Base-by-base conservation (phyloP, 164 flowering plant genomes). In the Aristolochia fimbriata region DNA sequence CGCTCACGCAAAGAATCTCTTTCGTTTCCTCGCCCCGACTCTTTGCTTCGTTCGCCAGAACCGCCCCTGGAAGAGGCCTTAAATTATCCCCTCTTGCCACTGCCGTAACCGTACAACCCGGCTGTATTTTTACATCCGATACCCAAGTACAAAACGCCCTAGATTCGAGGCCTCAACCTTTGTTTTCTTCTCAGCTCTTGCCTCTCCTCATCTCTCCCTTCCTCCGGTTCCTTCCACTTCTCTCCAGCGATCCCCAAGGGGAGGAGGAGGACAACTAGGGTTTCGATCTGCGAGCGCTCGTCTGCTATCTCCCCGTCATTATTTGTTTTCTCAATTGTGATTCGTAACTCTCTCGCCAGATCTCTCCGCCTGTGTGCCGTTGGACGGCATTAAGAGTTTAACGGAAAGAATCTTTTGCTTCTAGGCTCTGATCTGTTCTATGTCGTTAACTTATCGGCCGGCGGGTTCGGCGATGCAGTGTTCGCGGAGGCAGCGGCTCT, bases 391-490 rank as follows among this genome's bases (percentile, higher is more conserved):
- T 20, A 20, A 20, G 20, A 17, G 22, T 49, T 49, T 17, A 15
- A 17, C 52, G n/a, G 43, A 37, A 15, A 17, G 19, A 49, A 17
- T 49, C 21, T 27, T 6, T 37, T 27, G 31, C 43, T 27, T 56
- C 20, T 56, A 15, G 22, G 57, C 24, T 15, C 21, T 6, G 59
- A 17, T 16, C 22, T 17, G 22, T n/a, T 58, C 19, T 37, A 37
- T 59, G 20, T 33, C 14, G 52, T 59, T 24, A n/a, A 59, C 24
- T 59, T 59, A 50, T 46, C 6, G 33, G 22, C 43, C 50, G 8
- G 48, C 12, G 43, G 63, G 24, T 51, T 45, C 55, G 60, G 48
- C 57, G 71, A 68, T 68, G 75, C 21, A 61, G 63, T 48, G 43
- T 10, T 37, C 54, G 55, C 56, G 21, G 61, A 57, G 45, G 59